Evolutionary conservation across 768 basidiomycete species (phyloP).

Genomic region (Russula virescens): DNA sequence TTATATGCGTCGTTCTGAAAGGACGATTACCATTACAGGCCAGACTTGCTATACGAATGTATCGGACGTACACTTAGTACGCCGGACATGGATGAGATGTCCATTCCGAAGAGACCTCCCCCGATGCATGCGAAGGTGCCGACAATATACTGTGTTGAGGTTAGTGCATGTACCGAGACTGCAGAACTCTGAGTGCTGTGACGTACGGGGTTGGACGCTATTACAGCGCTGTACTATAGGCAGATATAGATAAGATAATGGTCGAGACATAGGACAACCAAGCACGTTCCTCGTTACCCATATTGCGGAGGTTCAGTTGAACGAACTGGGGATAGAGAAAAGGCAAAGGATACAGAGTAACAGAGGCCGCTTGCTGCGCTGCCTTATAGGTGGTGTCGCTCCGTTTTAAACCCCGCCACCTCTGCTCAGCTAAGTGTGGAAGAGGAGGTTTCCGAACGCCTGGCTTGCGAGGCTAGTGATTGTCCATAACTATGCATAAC

Average conservation of each 20-base stretch:
- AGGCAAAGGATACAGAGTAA: not conserved
- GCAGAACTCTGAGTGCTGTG: not conserved
- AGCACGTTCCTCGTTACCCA: slow-evolving; percentile 30
- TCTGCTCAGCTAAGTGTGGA: too few relatives aligned
- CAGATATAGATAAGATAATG: not conserved
- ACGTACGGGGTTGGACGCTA: slow-evolving; percentile 53
- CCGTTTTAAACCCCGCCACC: too few relatives aligned
- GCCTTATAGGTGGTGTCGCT: not conserved
- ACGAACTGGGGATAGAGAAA: not conserved
- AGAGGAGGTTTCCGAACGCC: too few relatives aligned
- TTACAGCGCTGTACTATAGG: slow-evolving; percentile 46
- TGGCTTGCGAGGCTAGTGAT: too few relatives aligned
- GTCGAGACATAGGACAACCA: not conserved
- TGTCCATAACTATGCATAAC: not conserved
- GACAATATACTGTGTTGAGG: slow-evolving; percentile 52
- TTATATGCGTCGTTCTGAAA: slow-evolving; percentile 33
- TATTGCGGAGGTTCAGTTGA: slow-evolving; percentile 5
- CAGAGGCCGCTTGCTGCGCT: not conserved
- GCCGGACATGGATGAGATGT: slow-evolving; percentile 80
- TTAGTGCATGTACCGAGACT: not conserved
- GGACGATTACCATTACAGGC: too few relatives aligned
- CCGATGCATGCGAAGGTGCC: slow-evolving; percentile 80
- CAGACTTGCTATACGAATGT: too few relatives aligned
- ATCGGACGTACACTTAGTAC: slow-evolving; percentile 62
- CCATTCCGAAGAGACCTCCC: slow-evolving; percentile 72